Conservation (phyloP, 2,329 filamentous ascomycete species). For the Fusarium sp. region DNA sequence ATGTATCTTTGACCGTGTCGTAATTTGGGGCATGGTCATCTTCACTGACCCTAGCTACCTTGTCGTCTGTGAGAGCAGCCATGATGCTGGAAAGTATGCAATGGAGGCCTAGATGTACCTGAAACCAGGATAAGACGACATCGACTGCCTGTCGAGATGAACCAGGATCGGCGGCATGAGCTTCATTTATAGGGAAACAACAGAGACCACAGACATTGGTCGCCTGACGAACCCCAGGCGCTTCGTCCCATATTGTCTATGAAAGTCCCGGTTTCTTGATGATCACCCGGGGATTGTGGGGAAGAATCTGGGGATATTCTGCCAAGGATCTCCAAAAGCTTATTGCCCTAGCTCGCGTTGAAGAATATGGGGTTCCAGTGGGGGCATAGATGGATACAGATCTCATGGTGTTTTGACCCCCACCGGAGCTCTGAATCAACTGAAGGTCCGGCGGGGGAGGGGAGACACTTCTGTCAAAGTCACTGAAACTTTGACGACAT, state of each 20-base stretch:
- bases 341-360: not conserved
- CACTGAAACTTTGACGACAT: not conserved
- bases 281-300: constrained; percentile 7
- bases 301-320: constrained; percentile 10
- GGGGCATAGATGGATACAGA: not conserved
- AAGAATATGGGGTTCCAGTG: constrained; percentile 8
- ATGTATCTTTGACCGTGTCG: constrained; percentile 11
- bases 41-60: constrained; percentile 29
- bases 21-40: constrained; percentile 16
- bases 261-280: not conserved
- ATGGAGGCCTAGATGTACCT: not conserved
- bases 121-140: not conserved
- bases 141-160: not conserved
- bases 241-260: not conserved
- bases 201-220: not conserved
- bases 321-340: not conserved
- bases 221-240: not conserved
- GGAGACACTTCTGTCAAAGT: not conserved
- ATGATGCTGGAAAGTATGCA: not conserved
- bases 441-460: constrained; percentile 10
- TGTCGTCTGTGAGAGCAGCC: constrained; percentile 15
- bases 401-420: not conserved
- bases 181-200: constrained; percentile 9
- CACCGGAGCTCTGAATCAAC: not conserved
- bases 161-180: not conserved